Conservation (phyloP, 2,329 filamentous ascomycete genomes). For the Fusarium guadeloupense region DNA sequence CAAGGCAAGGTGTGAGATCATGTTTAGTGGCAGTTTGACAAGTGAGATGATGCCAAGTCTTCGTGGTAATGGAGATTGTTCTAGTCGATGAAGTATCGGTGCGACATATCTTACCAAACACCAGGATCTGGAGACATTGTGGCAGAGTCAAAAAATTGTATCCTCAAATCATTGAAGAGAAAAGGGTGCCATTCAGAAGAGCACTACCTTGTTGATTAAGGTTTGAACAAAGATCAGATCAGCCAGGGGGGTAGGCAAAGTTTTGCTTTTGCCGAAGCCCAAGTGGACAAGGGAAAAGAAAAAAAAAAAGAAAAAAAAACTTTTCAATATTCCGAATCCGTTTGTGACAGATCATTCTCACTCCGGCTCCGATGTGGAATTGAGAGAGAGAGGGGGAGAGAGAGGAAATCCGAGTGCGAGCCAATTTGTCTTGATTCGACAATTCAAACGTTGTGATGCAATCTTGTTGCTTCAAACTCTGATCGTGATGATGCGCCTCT, state of each 20-base stretch:
- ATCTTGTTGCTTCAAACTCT: no score
- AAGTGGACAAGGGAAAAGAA: not conserved
- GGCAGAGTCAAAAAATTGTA: not conserved
- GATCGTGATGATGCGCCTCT: not conserved
- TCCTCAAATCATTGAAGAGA: not conserved
- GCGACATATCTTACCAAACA: slow-evolving; percentile 6
- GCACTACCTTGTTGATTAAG: slow-evolving; percentile 24
- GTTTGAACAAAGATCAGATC: slow-evolving; percentile 37
- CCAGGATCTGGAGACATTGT: slow-evolving; percentile 4
- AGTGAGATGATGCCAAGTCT: slow-evolving; percentile 1
- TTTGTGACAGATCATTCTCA: slow-evolving; percentile 27
- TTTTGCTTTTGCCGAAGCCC: slow-evolving; percentile 24
- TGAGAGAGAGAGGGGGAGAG: no score
- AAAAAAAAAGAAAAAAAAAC: not conserved
- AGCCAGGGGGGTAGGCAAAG: slow-evolving; percentile 29
- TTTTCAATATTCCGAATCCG: not conserved
- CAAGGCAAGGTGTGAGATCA: slow-evolving; percentile 17
- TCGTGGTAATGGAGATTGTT: slow-evolving; percentile 5
- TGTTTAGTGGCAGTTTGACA: slow-evolving; percentile 2
- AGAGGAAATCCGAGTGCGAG: slow-evolving; percentile 1
- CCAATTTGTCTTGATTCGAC: no score
- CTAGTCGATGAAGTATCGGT: not conserved
- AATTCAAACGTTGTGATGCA: not conserved
- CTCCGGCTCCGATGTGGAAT: slow-evolving; percentile 29
- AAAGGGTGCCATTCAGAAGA: slow-evolving; percentile 4